Percentiles rank a stretch among this genome's conserved stretches.
These are phyloP conservation scores for Rhodotorula sp. DNA, from an alignment of 1,284 basidiomycete genomes.

Conservation along the genomic window DNA sequence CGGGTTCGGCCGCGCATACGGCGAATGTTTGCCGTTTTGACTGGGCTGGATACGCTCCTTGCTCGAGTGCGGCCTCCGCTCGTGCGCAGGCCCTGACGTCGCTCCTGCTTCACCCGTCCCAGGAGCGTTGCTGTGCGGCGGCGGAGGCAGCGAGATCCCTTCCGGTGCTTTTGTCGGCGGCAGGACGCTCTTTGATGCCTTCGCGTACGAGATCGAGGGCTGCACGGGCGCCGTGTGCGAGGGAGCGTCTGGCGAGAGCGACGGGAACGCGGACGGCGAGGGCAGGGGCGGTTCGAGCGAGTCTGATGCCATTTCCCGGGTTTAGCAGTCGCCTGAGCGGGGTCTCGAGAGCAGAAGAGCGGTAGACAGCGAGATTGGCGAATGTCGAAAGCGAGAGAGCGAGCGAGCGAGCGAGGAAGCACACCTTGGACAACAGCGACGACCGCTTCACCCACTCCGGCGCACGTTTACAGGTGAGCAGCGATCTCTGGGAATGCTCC, in stretches of 20 bases:
- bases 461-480: too few species aligned
- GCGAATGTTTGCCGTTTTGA: constrained; percentile 14
- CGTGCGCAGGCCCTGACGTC: too few species aligned
- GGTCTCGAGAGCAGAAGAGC: not conserved
- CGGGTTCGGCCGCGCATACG: constrained; percentile 18
- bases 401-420: too few species aligned
- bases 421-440: too few species aligned
- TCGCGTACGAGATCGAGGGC: constrained; percentile 16
- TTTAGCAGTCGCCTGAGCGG: not conserved
- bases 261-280: constrained; percentile 11
- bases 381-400: too few species aligned
- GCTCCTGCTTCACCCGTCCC: not conserved
- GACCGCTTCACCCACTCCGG: too few species aligned
- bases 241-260: constrained; percentile 3
- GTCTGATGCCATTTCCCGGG: not conserved
- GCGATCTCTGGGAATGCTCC: too few species aligned
- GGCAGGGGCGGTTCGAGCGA: not conserved
- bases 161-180: constrained; percentile 17
- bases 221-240: not conserved
- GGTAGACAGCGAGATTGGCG: too few species aligned
- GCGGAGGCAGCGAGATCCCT: constrained; percentile 18
- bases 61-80: not conserved
- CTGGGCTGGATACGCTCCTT: constrained; percentile 8
- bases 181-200: constrained; percentile 4
- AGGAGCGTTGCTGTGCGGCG: not conserved